These are phyloP conservation scores for Clarireedia hainanense DNA, from an alignment of 2,329 filamentous ascomycete species.

Conservation along the genomic window DNA sequence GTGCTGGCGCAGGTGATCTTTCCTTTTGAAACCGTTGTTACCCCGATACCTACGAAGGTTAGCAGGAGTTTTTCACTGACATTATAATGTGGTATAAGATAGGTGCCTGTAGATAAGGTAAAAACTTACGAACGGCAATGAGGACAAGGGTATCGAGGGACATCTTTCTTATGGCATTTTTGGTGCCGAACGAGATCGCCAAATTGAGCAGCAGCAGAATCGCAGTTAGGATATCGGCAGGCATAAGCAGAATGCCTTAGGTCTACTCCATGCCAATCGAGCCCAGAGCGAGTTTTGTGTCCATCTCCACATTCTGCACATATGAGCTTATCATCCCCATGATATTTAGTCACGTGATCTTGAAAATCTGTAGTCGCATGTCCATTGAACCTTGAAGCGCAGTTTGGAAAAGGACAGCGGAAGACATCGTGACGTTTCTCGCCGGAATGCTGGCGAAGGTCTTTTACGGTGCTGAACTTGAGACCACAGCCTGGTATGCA, in stretches of 20 bases:
- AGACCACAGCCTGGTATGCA: background rate
- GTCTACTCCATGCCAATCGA: accelerated
- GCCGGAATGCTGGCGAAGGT: background rate
- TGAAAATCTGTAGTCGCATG: background rate
- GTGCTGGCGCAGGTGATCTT: background rate
- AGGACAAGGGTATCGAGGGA: constrained; percentile 2
- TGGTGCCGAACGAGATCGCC: background rate
- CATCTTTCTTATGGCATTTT: background rate
- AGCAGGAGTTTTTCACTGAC: background rate
- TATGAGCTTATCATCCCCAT: accelerated
- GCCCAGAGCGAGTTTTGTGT: accelerated
- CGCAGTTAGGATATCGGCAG: constrained; percentile 1
- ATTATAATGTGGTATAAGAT: background rate
- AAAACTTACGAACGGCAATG: background rate
- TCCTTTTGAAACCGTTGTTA: background rate
- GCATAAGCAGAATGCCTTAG: background rate
- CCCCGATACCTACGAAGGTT: background rate
- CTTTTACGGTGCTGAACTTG: background rate
- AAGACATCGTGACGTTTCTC: background rate
- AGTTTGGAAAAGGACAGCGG: background rate
- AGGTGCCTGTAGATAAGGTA: background rate
- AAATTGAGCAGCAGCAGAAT: background rate
- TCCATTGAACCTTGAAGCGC: background rate
- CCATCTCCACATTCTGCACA: background rate
- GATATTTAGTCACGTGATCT: accelerated